phyloP scores from a whole-genome alignment of 768 basidiomycete genomes.

The Suillus subalutaceus region DNA sequence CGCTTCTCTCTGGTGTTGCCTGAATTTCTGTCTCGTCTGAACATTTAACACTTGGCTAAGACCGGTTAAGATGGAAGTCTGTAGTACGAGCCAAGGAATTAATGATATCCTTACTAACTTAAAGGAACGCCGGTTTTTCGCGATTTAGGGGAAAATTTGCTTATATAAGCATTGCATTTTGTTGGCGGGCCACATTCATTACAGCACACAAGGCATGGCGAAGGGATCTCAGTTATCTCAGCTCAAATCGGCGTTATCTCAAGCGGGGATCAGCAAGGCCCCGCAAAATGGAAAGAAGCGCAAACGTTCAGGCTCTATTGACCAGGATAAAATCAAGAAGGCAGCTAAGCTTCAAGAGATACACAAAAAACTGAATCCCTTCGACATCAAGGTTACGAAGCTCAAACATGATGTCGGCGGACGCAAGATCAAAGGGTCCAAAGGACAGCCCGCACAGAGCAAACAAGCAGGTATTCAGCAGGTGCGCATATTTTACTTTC shows the following conservation, averaged over 20 bases:
- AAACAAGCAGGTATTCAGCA: conserved; percentile 2
- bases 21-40: too few species aligned
- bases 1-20: too few species aligned
- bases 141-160: not conserved
- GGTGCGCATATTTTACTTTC: not conserved
- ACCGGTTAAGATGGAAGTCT: too few species aligned
- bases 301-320: conserved; percentile 58
- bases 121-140: too few species aligned
- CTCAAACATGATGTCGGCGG: conserved; percentile 94
- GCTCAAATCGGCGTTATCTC: conserved; percentile 81
- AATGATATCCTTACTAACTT: too few species aligned
- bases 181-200: not conserved
- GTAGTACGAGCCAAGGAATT: too few species aligned
- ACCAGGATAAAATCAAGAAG: conserved; percentile 83
- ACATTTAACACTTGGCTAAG: too few species aligned
- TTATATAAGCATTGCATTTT: not conserved
- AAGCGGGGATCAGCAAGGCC: conserved; percentile 74
- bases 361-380: conserved; percentile 86
- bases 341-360: conserved; percentile 83
- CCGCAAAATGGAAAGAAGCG: conserved; percentile 66
- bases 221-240: conserved; percentile 91
- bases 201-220: conserved; percentile 46
- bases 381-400: conserved; percentile 91
- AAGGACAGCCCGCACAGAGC: conserved; percentile 83
- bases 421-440: conserved; percentile 78